Percentiles rank a stretch among this genome's conserved stretches.
phyloP scores from a whole-genome alignment of 1,284 basidiomycete genomes.

The Farysia itapuensis region DNA sequence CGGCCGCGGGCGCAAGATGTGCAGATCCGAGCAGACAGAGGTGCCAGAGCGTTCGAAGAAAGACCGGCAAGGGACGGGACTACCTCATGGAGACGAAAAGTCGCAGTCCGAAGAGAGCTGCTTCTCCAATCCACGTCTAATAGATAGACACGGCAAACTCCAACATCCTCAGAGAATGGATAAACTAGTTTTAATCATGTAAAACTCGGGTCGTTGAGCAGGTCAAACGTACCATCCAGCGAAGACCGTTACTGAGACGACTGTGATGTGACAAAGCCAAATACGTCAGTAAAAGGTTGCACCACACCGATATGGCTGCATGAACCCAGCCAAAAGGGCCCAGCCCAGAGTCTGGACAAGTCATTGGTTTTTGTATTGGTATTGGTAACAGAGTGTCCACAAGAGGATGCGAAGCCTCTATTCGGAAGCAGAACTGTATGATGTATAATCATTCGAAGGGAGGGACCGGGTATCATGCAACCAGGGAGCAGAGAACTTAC shows the following conservation, averaged over 20 bases:
- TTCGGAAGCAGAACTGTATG: slow-evolving; percentile 49
- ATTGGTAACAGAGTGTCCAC: slow-evolving; percentile 43
- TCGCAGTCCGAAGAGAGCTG: too few relatives aligned
- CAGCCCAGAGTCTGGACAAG: too few relatives aligned
- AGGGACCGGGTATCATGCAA: not conserved
- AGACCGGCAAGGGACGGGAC: not conserved
- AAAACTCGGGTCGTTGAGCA: too few relatives aligned
- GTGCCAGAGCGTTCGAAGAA: not conserved
- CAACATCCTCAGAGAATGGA: slow-evolving; percentile 48
- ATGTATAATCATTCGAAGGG: slow-evolving; percentile 2
- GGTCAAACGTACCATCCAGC: too few relatives aligned
- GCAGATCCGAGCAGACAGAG: not conserved
- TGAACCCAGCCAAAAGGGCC: too few relatives aligned
- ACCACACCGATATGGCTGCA: too few relatives aligned
- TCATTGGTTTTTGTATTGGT: slow-evolving; percentile 46
- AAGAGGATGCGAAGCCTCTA: slow-evolving; percentile 46
- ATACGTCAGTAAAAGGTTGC: too few relatives aligned
- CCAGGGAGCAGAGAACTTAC: not conserved
- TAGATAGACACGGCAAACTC: slow-evolving; percentile 24
- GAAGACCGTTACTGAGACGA: too few relatives aligned
- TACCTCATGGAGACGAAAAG: not conserved
- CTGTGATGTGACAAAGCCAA: too few relatives aligned
- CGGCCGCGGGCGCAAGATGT: not conserved
- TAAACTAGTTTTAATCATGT: slow-evolving; percentile 49
- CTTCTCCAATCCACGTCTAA: not conserved